A percentile compares a stretch with the other conserved stretches of the same genome.
Evolutionary conservation across 2,329 filamentous ascomycete species (phyloP).

Genomic region (Pestalotiopsis sp.): DNA sequence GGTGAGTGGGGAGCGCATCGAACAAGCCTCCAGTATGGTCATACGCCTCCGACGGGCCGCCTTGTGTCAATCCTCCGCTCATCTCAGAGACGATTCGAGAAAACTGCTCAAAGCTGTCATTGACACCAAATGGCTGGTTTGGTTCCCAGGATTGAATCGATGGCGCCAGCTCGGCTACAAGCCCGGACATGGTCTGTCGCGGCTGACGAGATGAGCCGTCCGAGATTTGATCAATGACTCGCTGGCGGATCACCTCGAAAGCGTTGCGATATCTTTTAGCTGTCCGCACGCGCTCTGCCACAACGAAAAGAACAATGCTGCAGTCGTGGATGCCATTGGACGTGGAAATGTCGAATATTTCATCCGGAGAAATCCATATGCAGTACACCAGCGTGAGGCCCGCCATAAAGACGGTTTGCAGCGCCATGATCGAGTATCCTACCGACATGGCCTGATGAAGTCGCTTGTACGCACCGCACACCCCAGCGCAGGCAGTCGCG

Average conservation of each 20-base stretch:
- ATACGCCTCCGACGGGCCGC: not conserved
- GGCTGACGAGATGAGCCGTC: slow-evolving; percentile 9
- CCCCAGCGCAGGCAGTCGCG: slow-evolving; percentile 22
- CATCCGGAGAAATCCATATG: slow-evolving; percentile 29
- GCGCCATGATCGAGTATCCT: slow-evolving; percentile 31
- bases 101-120: slow-evolving; percentile 15
- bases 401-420: slow-evolving; percentile 33
- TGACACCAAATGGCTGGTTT: slow-evolving; percentile 12
- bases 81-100: slow-evolving; percentile 15
- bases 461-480: slow-evolving; percentile 32
- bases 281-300: slow-evolving; percentile 30
- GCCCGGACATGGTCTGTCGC: slow-evolving; percentile 2
- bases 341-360: slow-evolving; percentile 26
- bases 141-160: slow-evolving; percentile 12
- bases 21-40: not conserved
- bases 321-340: slow-evolving; percentile 24
- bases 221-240: slow-evolving; percentile 13
- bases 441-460: slow-evolving; percentile 31
- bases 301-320: slow-evolving; percentile 28
- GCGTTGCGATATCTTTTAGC: slow-evolving; percentile 32
- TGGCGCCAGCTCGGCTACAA: slow-evolving; percentile 8
- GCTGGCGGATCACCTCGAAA: slow-evolving; percentile 24
- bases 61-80: slow-evolving; percentile 3
- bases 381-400: slow-evolving; percentile 32
- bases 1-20: not conserved